Percentiles rank a stretch among this genome's conserved stretches.
phyloP scores from a whole-genome alignment of 495 filamentous ascomycete genomes.

The Choiromyces venosus region DNA sequence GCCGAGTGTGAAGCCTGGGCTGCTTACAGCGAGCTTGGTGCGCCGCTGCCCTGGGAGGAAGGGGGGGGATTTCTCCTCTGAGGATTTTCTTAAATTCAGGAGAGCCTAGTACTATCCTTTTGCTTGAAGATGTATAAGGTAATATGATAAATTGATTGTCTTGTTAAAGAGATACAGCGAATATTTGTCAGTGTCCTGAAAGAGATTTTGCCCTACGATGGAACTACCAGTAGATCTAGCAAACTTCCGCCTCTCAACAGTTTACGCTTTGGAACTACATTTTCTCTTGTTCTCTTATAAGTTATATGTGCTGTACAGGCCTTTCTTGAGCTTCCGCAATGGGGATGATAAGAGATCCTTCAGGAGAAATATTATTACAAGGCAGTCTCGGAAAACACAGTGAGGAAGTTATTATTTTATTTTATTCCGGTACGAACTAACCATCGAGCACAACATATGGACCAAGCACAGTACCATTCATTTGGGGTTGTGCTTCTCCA shows the following conservation, averaged over 20 bases:
- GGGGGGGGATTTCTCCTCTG: no score
- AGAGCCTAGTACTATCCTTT: neutral
- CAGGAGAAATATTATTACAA: neutral
- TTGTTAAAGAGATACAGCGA: neutral
- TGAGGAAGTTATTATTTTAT: neutral
- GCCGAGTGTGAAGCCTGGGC: no score
- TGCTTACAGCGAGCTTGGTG: no score
- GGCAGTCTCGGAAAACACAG: neutral
- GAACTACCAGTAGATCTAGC: no score
- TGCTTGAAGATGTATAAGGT: neutral
- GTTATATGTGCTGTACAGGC: no score
- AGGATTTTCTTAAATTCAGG: neutral
- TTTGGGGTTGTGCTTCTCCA: neutral
- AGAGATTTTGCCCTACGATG: neutral
- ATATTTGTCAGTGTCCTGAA: neutral
- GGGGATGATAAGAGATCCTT: neutral
- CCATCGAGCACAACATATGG: neutral
- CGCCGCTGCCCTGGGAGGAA: no score
- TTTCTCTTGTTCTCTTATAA: neutral
- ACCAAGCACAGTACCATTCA: neutral
- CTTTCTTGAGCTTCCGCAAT: neutral
- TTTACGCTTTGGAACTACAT: neutral
- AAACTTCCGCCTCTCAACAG: neutral
- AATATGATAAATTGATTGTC: neutral
- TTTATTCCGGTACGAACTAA: neutral